These are phyloP conservation scores for Paraphoma chrysanthemicola DNA, from an alignment of 2,329 filamentous ascomycete genomes.

Conservation along the genomic window DNA sequence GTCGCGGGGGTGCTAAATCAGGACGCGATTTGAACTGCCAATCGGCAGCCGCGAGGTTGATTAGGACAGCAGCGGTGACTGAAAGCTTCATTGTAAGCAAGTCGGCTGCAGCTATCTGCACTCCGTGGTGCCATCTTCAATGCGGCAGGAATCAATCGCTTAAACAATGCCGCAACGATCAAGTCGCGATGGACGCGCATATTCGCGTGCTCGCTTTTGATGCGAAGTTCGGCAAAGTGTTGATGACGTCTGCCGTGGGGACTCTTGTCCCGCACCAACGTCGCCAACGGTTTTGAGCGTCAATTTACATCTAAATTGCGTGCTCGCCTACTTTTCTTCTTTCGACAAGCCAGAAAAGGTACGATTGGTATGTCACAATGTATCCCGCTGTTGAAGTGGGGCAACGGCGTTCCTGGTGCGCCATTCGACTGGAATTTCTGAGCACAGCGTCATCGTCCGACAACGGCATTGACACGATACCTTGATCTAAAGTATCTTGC, in stretches of 20 bases:
- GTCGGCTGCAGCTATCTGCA: background rate
- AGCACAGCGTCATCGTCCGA: background rate
- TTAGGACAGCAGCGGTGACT: background rate
- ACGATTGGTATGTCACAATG: background rate
- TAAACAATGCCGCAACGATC: background rate
- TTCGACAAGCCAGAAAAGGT: background rate
- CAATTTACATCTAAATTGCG: slow-evolving; percentile 12
- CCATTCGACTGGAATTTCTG: background rate
- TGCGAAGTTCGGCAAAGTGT: background rate
- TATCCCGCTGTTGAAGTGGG: background rate
- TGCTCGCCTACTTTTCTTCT: slow-evolving; percentile 7
- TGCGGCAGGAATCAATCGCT: background rate
- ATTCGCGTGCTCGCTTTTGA: slow-evolving; percentile 2
- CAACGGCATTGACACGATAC: background rate
- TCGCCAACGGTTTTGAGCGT: slow-evolving; percentile 3
- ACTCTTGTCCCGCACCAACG: background rate
- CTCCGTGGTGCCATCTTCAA: background rate
- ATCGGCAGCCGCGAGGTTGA: slow-evolving; percentile 21
- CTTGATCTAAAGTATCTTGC: no score
- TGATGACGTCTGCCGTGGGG: slow-evolving; percentile 1
- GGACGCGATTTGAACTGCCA: slow-evolving; percentile 36
- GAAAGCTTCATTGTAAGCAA: background rate
- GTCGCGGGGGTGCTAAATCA: slow-evolving; percentile 55
- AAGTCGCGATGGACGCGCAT: background rate
- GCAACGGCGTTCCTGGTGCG: slow-evolving; percentile 1